Base-by-base conservation (phyloP, 257 asterid genomes). In the Solanum etuberosum region DNA sequence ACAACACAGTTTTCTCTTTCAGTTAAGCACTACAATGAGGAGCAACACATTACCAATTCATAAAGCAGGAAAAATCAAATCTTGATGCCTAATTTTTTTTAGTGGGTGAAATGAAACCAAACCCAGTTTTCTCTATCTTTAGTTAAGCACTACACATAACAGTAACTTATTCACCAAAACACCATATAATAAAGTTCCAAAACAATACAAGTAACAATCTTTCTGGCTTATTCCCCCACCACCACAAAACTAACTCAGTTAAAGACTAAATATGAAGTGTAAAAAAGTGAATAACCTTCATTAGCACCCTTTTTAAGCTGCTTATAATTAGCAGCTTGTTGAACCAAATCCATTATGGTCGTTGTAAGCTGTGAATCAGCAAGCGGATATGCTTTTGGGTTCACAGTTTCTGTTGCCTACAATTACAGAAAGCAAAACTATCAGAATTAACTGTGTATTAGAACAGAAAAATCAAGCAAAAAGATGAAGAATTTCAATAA, bases 231-330 rank as follows among this genome's bases (percentile, higher is more conserved):
- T 71, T 32, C 7, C 78, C 29, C 37, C 29, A 40, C 65, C 18
- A 9, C 8, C 4, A 27, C 6, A 29, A 57, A 57, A 21, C 27
- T 21, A 57, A 57, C 14, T 2, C 70, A 61, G 70, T 61, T 61
- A 37, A 8, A 48, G 25, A 57, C 25, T 8, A 57, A 20, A 57
- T 57, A 57, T 1, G 9, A 57, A 42, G 9, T 46, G 7, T 15
- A 18, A 3, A 37, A 73, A 54, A 7, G 82, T 37, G 4, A 80
- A 59, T 11, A 10, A 96, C 99, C 99, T 94, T 96, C 99, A 91
- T 95, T 96, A 85, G 98, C 99, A 14, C 99, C 98, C 93, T 96
- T 96, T 35, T 96, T 96, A 87, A 96, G 98, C 88, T 96, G 98
- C 88, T 94, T 96, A 92, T 94, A 95, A 68, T 96, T 94, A 32